Base-by-base conservation (phyloP, 1,284 basidiomycete species). In the Xanthoconium separans region DNA sequence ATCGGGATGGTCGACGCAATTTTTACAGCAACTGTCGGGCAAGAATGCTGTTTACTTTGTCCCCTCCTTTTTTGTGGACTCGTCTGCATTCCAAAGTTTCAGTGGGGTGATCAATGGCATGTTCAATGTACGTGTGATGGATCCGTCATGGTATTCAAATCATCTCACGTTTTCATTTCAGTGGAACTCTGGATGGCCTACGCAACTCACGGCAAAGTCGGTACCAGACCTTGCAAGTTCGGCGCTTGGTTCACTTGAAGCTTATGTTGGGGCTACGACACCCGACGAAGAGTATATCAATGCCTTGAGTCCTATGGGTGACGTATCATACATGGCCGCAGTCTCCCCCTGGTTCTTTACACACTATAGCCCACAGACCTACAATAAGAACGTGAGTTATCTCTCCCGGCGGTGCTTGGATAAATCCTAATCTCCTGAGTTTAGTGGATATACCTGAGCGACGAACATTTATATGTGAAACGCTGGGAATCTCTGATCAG, bases 331-430 rank as follows among this genome's bases (percentile, higher is more conserved):
- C 36, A 60, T 67, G 50, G 77, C 75, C 22, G 70, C 80, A 22
- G 80, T 87, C 27, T 83, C 85, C 15, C 84, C 88, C 44, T 84
- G 81, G 79, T 93, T 93, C 77, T 93, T 87, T 76, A 92, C 91
- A 9, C 87, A 89, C 61, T 89, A 86, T 62, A 74, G 81, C 30
- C 71, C 75, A 4, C 66, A 85, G 41, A 76, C 79, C 0, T 92
- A 82, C 70, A 85, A 93, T 75, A 93, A 94, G 75, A 93, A 93
- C 70, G 90, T 90, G 57, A 61, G 80, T 68, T 16, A 4, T 31
- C 22, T 5, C 10, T 30, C 20, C 33, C 44, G 36, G 45, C 44
- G 30, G 36, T 40, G 16, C 24, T 6, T 24, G 24, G 29, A 36
- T 46, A 37, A 16, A 37, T 42, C 50, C 44, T 55, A 34, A 66